These are phyloP conservation scores for Tylopilus subfusipes DNA, from an alignment of 768 basidiomycete genomes.

Conservation along the genomic window DNA sequence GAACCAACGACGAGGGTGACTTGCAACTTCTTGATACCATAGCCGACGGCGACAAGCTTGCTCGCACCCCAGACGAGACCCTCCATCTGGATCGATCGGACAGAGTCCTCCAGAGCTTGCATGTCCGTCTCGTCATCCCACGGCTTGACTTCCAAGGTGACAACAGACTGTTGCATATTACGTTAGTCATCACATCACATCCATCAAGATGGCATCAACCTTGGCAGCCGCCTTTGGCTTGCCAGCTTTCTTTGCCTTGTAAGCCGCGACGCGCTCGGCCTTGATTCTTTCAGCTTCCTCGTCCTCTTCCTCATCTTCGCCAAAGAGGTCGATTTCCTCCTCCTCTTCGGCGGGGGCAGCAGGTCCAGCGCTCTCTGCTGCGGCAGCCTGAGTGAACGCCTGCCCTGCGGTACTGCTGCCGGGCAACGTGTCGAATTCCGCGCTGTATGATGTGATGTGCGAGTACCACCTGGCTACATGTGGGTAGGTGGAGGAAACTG, in stretches of 20 bases:
- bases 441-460: constrained; percentile 84
- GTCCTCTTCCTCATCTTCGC: constrained; percentile 78
- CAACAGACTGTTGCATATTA: constrained; percentile 76
- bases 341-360: constrained; percentile 53
- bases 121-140: constrained; percentile 99
- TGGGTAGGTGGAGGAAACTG: constrained; percentile 62
- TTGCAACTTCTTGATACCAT: constrained; percentile 91
- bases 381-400: constrained; percentile 55
- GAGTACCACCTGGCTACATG: constrained; percentile 88
- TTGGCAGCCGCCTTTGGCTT: constrained; percentile 89
- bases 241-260: constrained; percentile 88
- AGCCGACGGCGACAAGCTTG: constrained; percentile 91
- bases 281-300: constrained; percentile 85
- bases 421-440: constrained; percentile 74
- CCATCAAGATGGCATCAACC: constrained; percentile 39
- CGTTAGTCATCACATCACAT: constrained; percentile 10
- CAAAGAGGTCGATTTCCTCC: constrained; percentile 85
- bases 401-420: constrained; percentile 84
- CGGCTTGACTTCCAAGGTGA: constrained; percentile 97
- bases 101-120: constrained; percentile 75
- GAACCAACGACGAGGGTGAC: constrained; percentile 57
- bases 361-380: constrained; percentile 42
- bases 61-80: constrained; percentile 96
- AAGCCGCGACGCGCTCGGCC: constrained; percentile 89
- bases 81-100: constrained; percentile 81